phyloP scores from a whole-genome alignment of 192 early-diverging fungal species.

The Rhizoclosmatium globosum region DNA sequence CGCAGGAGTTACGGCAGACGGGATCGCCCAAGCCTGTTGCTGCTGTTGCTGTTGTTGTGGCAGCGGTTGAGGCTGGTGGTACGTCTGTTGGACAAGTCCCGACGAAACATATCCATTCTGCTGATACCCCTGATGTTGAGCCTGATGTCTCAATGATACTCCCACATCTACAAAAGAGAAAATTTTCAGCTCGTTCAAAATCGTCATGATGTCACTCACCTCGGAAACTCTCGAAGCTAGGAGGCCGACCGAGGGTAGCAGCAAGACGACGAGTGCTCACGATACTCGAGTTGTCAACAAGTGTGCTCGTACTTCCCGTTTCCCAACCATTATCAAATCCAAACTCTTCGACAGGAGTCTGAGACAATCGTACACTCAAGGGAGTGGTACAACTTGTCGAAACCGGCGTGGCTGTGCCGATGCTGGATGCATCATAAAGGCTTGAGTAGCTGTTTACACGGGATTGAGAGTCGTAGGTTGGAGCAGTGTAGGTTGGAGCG shows the following conservation, averaged over 20 bases:
- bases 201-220: background rate
- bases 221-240: slow-evolving; percentile 2
- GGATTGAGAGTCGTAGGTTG: background rate
- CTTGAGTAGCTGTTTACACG: background rate
- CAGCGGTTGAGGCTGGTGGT: background rate
- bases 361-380: background rate
- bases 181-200: background rate
- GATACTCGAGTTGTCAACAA: background rate
- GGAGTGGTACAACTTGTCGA: slow-evolving; percentile 1
- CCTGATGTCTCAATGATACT: background rate
- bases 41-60: background rate
- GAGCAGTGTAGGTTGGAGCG: background rate
- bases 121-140: background rate
- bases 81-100: background rate
- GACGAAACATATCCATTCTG: background rate
- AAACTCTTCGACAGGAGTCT: background rate
- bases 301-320: background rate
- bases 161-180: background rate
- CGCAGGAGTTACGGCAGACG: background rate
- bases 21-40: slow-evolving; percentile 1
- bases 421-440: background rate
- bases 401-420: background rate
- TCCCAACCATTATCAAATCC: background rate
- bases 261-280: background rate
- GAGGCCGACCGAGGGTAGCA: background rate